Evolutionary conservation across 1,284 basidiomycete genomes (phyloP).

Genomic region (Rhodotorula sp.): DNA sequence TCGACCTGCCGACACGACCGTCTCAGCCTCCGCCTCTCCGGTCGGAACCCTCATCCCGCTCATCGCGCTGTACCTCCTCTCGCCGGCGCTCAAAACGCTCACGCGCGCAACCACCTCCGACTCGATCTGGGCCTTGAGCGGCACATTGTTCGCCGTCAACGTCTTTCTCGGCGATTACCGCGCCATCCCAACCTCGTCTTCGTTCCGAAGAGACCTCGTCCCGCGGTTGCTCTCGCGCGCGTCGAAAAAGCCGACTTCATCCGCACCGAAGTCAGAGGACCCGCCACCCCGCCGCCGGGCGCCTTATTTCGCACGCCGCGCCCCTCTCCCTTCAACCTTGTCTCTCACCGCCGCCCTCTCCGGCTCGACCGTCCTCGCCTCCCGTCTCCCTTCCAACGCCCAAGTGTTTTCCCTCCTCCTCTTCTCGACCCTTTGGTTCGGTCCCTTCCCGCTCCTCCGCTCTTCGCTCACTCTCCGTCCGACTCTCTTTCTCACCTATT

Average conservation of each 20-base stretch:
- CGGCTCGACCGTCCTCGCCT: slow-evolving; percentile 89
- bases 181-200: slow-evolving; percentile 44
- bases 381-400: slow-evolving; percentile 74
- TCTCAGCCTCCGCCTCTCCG: background rate
- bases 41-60: slow-evolving; percentile 66
- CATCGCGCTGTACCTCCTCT: slow-evolving; percentile 79
- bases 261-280: too few species aligned
- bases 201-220: slow-evolving; percentile 50
- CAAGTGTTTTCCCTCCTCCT: slow-evolving; percentile 88
- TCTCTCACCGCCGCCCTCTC: slow-evolving; percentile 94
- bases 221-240: slow-evolving; percentile 47
- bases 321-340: slow-evolving; percentile 69
- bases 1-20: background rate
- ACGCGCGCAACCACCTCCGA: slow-evolving; percentile 94
- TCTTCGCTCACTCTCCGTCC: slow-evolving; percentile 68
- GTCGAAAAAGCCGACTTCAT: too few species aligned
- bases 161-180: slow-evolving; percentile 66
- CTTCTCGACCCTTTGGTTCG: slow-evolving; percentile 80
- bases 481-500: slow-evolving; percentile 61
- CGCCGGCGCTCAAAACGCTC: slow-evolving; percentile 85
- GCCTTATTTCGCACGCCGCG: slow-evolving; percentile 19
- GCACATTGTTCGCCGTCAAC: slow-evolving; percentile 63
- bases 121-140: slow-evolving; percentile 90
- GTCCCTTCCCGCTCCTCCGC: slow-evolving; percentile 77
- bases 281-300: slow-evolving; percentile 29